phyloP scores from a whole-genome alignment of 176 grass and related monocot genomes.

The Lolium multiflorum region DNA sequence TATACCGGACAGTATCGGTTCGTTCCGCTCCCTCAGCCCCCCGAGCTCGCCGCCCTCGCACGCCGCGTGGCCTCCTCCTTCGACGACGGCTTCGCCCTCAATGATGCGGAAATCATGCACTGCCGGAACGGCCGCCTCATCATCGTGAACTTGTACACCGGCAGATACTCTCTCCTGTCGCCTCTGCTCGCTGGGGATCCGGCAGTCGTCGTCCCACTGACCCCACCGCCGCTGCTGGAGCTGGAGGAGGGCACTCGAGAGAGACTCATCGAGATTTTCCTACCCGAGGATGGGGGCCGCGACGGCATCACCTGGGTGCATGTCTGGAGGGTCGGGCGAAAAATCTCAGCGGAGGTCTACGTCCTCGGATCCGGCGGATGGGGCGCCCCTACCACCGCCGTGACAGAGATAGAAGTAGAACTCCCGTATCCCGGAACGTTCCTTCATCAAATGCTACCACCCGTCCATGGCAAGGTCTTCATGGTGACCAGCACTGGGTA shows the following conservation, averaged over 20 bases:
- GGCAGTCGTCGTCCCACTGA: neutral
- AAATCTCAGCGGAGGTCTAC: neutral
- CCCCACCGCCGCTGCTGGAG: too few species aligned
- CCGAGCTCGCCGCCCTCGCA: too few species aligned
- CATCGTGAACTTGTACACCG: neutral
- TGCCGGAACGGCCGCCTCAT: neutral
- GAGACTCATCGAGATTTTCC: too few species aligned
- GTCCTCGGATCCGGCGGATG: neutral
- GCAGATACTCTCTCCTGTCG: neutral
- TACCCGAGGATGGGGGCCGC: neutral
- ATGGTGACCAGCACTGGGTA: too few species aligned
- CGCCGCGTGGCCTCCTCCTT: too few species aligned
- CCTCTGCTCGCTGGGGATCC: neutral
- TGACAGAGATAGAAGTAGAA: neutral
- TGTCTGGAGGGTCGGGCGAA: neutral
- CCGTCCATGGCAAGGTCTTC: neutral
- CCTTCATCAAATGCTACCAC: neutral
- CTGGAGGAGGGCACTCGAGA: too few species aligned
- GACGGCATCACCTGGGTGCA: neutral
- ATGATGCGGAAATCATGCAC: too few species aligned
- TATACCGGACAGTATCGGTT: too few species aligned
- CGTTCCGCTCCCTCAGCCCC: too few species aligned
- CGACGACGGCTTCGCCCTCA: too few species aligned
- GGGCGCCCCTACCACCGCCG: neutral
- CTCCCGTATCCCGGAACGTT: neutral